phyloP scores from a whole-genome alignment of 2,329 filamentous ascomycete species.

The Pezicula rhizophila region DNA sequence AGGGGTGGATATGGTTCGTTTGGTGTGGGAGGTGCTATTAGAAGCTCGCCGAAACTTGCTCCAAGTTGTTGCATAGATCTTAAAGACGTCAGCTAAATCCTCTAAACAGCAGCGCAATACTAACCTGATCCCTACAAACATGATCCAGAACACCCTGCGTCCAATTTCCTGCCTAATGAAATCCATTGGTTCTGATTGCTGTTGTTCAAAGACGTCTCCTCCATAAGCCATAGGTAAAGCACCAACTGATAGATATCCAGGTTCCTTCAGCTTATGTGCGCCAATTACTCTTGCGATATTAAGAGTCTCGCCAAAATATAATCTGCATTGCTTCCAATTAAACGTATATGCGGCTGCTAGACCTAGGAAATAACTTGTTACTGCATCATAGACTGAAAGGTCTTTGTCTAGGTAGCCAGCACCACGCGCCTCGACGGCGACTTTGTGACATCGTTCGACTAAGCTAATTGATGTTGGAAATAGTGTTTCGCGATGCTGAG shows the following conservation, averaged over 20 bases:
- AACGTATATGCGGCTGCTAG: slow-evolving; percentile 62
- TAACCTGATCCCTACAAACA: slow-evolving; percentile 67
- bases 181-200: slow-evolving; percentile 37
- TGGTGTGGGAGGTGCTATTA: slow-evolving; percentile 70
- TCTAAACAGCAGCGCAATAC: slow-evolving; percentile 12
- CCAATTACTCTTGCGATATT: slow-evolving; percentile 63
- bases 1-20: slow-evolving; percentile 72
- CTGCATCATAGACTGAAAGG: slow-evolving; percentile 56
- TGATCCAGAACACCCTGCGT: slow-evolving; percentile 78
- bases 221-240: slow-evolving; percentile 17
- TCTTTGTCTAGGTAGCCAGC: slow-evolving; percentile 48
- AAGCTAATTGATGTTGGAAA: slow-evolving; percentile 65
- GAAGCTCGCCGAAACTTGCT: slow-evolving; percentile 62
- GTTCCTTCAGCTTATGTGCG: slow-evolving; percentile 48
- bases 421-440: slow-evolving; percentile 63
- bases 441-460: slow-evolving; percentile 63
- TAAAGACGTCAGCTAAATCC: slow-evolving; percentile 11
- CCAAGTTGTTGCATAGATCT: slow-evolving; percentile 76
- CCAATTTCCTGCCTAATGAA: slow-evolving; percentile 68
- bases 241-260: slow-evolving; percentile 26
- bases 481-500: slow-evolving; percentile 55
- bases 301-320: slow-evolving; percentile 69
- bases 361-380: slow-evolving; percentile 71
- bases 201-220: slow-evolving; percentile 9
- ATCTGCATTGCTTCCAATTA: slow-evolving; percentile 58